Conservation (phyloP, 2,329 filamentous ascomycete genomes). For the Hypoxylon sp. region DNA sequence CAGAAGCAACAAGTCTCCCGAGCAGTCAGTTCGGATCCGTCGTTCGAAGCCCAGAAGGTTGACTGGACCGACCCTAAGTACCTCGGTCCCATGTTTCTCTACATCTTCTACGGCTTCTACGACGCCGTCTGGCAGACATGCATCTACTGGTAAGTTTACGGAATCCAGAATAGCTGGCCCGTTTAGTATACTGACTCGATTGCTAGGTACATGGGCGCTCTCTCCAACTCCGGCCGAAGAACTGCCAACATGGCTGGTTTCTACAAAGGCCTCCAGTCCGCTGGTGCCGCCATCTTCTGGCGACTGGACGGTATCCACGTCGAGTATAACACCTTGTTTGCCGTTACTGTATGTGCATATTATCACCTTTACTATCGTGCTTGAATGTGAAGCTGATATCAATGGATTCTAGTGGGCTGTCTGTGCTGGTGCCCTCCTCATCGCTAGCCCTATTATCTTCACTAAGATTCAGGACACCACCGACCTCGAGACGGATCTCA, state of each 20-base stretch:
- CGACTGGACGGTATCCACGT: conserved; percentile 73
- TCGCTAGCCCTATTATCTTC: conserved; percentile 84
- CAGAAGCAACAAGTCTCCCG: conserved; percentile 68
- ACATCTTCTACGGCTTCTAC: conserved; percentile 61
- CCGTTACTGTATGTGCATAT: conserved; percentile 58
- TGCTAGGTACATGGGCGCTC: conserved; percentile 85
- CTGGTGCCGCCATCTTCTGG: conserved; percentile 82
- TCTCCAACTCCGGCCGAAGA: conserved; percentile 93
- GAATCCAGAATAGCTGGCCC: conserved; percentile 66
- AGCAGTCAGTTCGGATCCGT: conserved; percentile 35
- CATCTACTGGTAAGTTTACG: conserved; percentile 87
- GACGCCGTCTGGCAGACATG: conserved; percentile 92
- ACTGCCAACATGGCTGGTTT: conserved; percentile 92
- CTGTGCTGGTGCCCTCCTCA: conserved; percentile 77
- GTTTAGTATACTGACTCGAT: conserved; percentile 63
- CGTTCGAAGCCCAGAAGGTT: conserved; percentile 41
- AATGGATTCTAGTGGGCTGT: conserved; percentile 74
- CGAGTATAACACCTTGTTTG: conserved; percentile 79
- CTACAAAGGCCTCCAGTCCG: conserved; percentile 90
- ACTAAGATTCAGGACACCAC: conserved; percentile 85
- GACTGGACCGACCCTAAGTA: conserved; percentile 74
- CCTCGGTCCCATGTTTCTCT: conserved; percentile 79
- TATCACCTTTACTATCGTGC: not conserved
- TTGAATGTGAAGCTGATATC: conserved; percentile 16
- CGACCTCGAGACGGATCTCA: conserved; percentile 82